Percentiles rank a stretch among this genome's conserved stretches.
Evolutionary conservation across 805 yeast genomes (phyloP).

Genomic region (Blastobotrys terrestris): DNA sequence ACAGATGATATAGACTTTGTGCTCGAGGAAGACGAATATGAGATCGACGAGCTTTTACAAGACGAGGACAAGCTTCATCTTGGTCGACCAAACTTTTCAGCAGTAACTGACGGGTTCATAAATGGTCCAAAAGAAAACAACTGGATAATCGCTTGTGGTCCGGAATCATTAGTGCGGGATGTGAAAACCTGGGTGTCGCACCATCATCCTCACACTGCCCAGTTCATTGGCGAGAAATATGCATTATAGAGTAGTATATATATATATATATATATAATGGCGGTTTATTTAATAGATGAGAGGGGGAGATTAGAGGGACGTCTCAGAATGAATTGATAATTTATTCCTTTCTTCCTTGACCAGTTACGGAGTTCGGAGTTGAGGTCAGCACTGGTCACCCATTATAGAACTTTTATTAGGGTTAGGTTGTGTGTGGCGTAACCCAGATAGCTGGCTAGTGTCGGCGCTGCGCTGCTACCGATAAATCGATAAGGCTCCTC

Average conservation of each 20-base stretch:
- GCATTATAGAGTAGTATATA: conserved; percentile 8
- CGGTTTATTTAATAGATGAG: too few species aligned
- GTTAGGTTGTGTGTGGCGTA: too few species aligned
- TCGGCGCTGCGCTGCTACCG: too few species aligned
- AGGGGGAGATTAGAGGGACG: too few species aligned
- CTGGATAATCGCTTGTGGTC: conserved; percentile 89
- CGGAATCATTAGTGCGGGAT: conserved; percentile 63
- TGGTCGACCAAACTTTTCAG: conserved; percentile 18
- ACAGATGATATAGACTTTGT: conserved; percentile 10
- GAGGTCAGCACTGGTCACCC: not conserved
- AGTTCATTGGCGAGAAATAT: conserved; percentile 21
- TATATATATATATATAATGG: too few species aligned
- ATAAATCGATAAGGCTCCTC: too few species aligned
- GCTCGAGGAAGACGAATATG: conserved; percentile 20
- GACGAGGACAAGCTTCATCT: conserved; percentile 9
- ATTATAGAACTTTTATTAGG: too few species aligned
- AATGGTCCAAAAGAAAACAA: conserved; percentile 26
- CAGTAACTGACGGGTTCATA: conserved; percentile 8
- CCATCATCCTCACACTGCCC: conserved; percentile 40
- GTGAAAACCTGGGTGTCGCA: conserved; percentile 70
- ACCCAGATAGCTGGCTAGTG: too few species aligned
- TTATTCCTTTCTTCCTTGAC: too few species aligned
- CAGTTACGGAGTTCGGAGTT: not conserved
- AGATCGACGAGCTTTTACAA: conserved; percentile 17
- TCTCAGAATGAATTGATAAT: too few species aligned